Conservation (phyloP, 2,329 filamentous ascomycete species). For the Botrytis sinoallii region DNA sequence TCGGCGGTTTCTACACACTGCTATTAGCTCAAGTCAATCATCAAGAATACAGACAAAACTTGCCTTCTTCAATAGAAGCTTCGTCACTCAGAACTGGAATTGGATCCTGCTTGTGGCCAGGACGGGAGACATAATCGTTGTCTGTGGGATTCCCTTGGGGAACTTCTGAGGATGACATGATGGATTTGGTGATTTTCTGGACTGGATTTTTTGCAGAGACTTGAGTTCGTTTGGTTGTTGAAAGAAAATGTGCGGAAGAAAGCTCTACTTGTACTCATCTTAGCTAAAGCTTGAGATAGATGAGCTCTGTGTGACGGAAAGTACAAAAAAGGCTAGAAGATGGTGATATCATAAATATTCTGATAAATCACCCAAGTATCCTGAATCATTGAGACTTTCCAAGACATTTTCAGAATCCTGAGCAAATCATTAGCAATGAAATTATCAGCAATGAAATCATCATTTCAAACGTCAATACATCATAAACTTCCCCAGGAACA, state of each 20-base stretch:
- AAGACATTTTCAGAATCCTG: neutral
- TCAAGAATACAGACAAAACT: neutral
- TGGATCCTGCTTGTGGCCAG: neutral
- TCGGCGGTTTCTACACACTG: slow-evolving; percentile 4
- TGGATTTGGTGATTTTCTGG: neutral
- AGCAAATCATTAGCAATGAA: neutral
- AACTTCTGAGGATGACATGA: neutral
- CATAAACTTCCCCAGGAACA: neutral
- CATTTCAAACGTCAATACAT: neutral
- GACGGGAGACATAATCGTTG: slow-evolving; percentile 12
- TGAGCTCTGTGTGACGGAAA: neutral
- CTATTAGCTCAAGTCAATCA: neutral
- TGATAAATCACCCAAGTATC: neutral
- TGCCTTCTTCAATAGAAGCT: slow-evolving; percentile 3
- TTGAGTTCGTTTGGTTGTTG: neutral
- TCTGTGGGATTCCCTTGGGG: slow-evolving; percentile 8
- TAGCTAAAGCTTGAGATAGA: neutral
- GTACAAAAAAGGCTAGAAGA: neutral
- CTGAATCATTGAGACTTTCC: neutral
- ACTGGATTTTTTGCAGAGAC: neutral
- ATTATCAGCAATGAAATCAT: neutral
- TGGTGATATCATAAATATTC: neutral
- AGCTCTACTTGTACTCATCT: neutral
- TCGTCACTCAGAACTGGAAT: slow-evolving; percentile 16
- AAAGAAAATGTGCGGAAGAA: no score